Evolutionary conservation across 768 basidiomycete genomes (phyloP).

Genomic region (Podaxis sp.): DNA sequence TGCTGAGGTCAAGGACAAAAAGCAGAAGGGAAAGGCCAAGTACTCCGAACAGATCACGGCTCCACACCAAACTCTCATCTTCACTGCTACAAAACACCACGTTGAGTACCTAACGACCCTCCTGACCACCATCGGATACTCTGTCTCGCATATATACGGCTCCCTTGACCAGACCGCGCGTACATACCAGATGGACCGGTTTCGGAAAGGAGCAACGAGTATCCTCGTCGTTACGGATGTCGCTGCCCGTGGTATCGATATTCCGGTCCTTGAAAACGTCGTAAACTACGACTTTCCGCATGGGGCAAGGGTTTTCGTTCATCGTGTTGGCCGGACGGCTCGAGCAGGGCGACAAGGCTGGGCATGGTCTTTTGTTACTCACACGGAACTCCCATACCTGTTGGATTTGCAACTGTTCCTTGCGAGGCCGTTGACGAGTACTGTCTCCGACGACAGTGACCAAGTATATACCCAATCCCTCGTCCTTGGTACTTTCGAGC

Average conservation of each 20-base stretch:
- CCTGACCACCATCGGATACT: constrained; percentile 77
- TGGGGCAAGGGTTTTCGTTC: constrained; percentile 89
- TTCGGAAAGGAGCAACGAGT: constrained; percentile 75
- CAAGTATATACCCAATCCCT: constrained; percentile 69
- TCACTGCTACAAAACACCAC: constrained; percentile 97
- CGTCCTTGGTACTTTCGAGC: constrained; percentile 79
- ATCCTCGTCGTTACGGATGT: constrained; percentile 97
- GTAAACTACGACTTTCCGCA: constrained; percentile 98
- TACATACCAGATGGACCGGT: constrained; percentile 85
- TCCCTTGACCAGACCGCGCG: constrained; percentile 92
- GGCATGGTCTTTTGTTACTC: constrained; percentile 94
- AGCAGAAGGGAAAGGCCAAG: constrained; percentile 51
- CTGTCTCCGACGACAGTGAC: constrained; percentile 49
- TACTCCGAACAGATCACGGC: constrained; percentile 50
- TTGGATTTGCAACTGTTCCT: constrained; percentile 93
- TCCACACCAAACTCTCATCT: constrained; percentile 91
- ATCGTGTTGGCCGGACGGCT: constrained; percentile 96
- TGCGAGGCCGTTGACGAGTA: constrained; percentile 66
- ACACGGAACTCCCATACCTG: constrained; percentile 83
- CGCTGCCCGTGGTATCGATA: constrained; percentile 97
- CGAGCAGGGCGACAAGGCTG: constrained; percentile 92
- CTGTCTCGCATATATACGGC: constrained; percentile 93
- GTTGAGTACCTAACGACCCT: constrained; percentile 90
- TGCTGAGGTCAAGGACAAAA: constrained; percentile 30
- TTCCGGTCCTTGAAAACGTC: constrained; percentile 94